phyloP scores from a whole-genome alignment of 352 stramenopile species.

The Globisporangium radiosum region DNA sequence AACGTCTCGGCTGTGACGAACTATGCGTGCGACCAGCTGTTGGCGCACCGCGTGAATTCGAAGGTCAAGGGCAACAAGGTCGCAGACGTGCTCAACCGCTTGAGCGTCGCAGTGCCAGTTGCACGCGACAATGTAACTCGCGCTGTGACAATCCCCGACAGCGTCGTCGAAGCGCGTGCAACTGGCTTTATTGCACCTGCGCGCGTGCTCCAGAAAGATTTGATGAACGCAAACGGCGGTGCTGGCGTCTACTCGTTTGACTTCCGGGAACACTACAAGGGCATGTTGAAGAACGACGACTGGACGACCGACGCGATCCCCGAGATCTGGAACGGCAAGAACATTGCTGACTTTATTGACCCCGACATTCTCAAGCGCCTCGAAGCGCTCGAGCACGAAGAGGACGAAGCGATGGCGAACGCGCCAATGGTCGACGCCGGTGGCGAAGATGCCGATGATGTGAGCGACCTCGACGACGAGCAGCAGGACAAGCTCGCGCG shows the following conservation, averaged over 20 bases:
- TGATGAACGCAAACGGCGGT: conserved; percentile 94
- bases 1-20: conserved; percentile 94
- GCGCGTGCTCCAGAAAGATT: conserved; percentile 74
- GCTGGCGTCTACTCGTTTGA: conserved; percentile 96
- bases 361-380: conserved; percentile 97
- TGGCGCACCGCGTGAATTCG: conserved; percentile 91
- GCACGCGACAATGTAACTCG: conserved; percentile 89
- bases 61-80: conserved; percentile 96
- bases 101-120: conserved; percentile 94
- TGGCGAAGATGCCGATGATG: conserved; percentile 54
- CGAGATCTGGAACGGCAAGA: conserved; percentile 99
- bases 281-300: conserved; percentile 92
- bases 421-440: conserved; percentile 86
- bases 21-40: conserved; percentile 94
- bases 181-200: conserved; percentile 27
- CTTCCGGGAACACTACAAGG: conserved; percentile 96
- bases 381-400: conserved; percentile 93
- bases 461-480: conserved; percentile 94
- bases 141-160: conserved; percentile 91
- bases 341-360: conserved; percentile 99
- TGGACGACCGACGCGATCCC: conserved; percentile 97
- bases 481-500: conserved; percentile 88
- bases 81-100: conserved; percentile 93
- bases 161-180: conserved; percentile 82
- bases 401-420: conserved; percentile 93